Evolutionary conservation across 768 basidiomycete species (phyloP), one percentile per base, ranked within the genome.

Genomic region (Tremella yokohamensis): DNA sequence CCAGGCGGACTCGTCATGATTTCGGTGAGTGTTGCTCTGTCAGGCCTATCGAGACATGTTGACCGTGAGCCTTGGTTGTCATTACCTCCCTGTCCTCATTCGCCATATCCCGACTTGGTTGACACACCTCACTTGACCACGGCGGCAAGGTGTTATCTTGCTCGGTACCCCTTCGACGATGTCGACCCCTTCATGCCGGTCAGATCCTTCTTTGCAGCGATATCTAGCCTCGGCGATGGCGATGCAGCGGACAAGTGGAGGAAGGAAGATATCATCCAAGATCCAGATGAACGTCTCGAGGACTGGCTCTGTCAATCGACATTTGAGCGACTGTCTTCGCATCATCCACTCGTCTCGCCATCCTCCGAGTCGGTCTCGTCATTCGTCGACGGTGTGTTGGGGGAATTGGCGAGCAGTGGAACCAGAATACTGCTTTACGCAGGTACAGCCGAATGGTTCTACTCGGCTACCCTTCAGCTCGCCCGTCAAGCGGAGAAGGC

Each of bases 401-500:
- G 58, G 9, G 18, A 40, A 15, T n/a, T 62, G n/a, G 29, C 44
- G 15, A 26, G 37, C 24, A 9, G 40, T 8, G 19, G 39, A 3
- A 58, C 57, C 15, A 50, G 34, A 8, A 9, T 62, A n/a, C 25
- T 62, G 40, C 22, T 62, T 4, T 52, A 62, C 25, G 16, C 20
- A 7, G 61, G 61, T 3, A 58, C 61, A 47, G 61, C 57, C 0
- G 61, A 62, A 37, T 57, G 60, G 56, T 61, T 61, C 37, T 57
- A 44, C 38, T 13, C 24, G 2, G 49, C 56, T 8, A 16, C 40
- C 0, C 38, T 42, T 34, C 11, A 1, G 3, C 38, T 61, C 15
- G 56, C 49, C 9, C 19, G 22, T 12, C 19, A 8, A 16, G 56
- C 56, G 12, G 45, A 40, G 20, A 42, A 19, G 8, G 22, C 24